Percentiles rank a stretch among this genome's conserved stretches.
These are phyloP conservation scores for Rosellinia necatrix DNA, from an alignment of 2,329 filamentous ascomycete species.

Conservation along the genomic window DNA sequence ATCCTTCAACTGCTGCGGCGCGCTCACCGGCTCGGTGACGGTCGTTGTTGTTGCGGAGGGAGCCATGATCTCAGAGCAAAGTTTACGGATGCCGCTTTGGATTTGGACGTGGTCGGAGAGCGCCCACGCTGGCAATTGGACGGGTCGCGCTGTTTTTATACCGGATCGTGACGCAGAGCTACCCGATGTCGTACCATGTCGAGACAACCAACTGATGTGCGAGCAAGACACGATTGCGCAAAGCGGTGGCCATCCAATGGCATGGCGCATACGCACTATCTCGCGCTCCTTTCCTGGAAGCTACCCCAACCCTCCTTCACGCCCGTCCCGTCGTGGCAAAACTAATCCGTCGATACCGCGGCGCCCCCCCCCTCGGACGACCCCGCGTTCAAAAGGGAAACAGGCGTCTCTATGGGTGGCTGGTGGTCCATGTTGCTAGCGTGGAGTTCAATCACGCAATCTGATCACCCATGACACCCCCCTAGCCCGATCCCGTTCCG, in stretches of 20 bases:
- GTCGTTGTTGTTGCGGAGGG: constrained; percentile 38
- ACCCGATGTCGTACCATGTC: constrained; percentile 13
- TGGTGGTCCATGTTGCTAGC: constrained; percentile 36
- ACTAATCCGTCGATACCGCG: constrained; percentile 1
- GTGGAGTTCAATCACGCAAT: constrained; percentile 40
- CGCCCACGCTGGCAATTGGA: not conserved
- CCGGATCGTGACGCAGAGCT: not conserved
- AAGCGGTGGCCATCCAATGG: constrained; percentile 35
- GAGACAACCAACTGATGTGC: constrained; percentile 33
- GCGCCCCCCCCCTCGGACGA: not conserved
- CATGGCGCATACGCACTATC: constrained; percentile 20
- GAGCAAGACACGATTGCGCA: constrained; percentile 37
- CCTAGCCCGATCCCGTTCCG: not conserved
- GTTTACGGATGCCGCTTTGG: not conserved
- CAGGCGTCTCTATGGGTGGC: constrained; percentile 26
- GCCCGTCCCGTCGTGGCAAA: constrained; percentile 5
- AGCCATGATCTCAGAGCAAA: constrained; percentile 33
- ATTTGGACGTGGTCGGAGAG: not conserved
- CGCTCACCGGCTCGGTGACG: constrained; percentile 33
- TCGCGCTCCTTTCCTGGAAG: constrained; percentile 6
- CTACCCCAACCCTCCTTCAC: constrained; percentile 25
- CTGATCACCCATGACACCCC: constrained; percentile 15
- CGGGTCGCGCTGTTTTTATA: constrained; percentile 7
- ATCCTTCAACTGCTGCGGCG: constrained; percentile 27
- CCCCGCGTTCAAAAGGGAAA: constrained; percentile 21